Conservation (phyloP, 805 yeast genomes). For the Debaryomyces hansenii region DNA sequence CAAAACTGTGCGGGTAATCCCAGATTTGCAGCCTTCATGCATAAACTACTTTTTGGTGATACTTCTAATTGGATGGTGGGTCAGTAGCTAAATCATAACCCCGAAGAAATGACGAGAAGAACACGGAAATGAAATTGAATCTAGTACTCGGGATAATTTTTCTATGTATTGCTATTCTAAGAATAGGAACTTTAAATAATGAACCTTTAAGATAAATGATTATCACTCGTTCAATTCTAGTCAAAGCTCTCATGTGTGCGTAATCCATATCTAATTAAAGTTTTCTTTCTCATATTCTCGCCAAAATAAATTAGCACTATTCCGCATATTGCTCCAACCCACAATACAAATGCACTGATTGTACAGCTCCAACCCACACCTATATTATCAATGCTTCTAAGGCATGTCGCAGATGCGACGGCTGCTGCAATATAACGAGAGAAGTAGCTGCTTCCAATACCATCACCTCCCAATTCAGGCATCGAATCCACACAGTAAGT, state of each 20-base stretch:
- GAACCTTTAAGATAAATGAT: no score
- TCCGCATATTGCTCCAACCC: slow-evolving; percentile 35
- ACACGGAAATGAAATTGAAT: no score
- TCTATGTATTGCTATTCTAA: no score
- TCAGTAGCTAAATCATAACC: no score
- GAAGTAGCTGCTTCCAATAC: slow-evolving; percentile 54
- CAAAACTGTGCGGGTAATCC: no score
- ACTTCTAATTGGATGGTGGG: no score
- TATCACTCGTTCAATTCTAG: no score
- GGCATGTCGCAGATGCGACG: slow-evolving; percentile 49
- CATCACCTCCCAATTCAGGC: slow-evolving; percentile 56
- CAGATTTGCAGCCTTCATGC: no score
- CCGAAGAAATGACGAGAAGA: no score
- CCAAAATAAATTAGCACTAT: slow-evolving; percentile 40
- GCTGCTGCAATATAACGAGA: slow-evolving; percentile 52
- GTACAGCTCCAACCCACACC: slow-evolving; percentile 62
- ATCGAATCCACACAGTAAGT: slow-evolving; percentile 60
- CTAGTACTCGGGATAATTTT: no score
- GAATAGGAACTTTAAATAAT: no score
- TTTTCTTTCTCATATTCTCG: slow-evolving; percentile 22
- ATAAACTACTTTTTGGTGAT: no score
- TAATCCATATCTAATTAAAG: slow-evolving; percentile 3
- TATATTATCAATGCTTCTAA: slow-evolving; percentile 44
- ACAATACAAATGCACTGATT: slow-evolving; percentile 43
- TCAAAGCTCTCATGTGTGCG: background rate